These are phyloP conservation scores for Solanum etuberosum DNA, from an alignment of 257 asterid genomes.

Conservation along the genomic window DNA sequence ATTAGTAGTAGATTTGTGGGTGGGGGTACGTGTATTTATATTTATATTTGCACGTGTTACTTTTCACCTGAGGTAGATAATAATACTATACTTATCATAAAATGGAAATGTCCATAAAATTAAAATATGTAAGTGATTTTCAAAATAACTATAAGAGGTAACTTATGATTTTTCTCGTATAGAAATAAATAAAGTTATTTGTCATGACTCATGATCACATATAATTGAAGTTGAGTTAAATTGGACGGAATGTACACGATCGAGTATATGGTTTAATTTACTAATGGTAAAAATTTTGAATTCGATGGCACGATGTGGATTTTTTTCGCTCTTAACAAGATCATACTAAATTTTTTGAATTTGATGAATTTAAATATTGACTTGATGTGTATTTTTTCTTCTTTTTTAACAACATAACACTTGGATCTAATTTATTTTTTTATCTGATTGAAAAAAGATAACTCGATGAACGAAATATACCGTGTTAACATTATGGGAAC, in stretches of 20 bases:
- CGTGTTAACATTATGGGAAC: background rate
- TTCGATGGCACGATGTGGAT: too few relatives aligned
- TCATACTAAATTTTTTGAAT: background rate
- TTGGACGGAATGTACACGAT: too few relatives aligned
- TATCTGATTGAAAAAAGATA: background rate
- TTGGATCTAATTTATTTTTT: background rate
- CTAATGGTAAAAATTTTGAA: background rate
- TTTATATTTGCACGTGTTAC: background rate
- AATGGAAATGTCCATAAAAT: background rate
- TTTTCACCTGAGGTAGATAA: background rate
- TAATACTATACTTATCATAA: background rate
- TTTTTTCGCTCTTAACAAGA: background rate
- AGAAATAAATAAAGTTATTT: background rate
- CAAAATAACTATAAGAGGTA: background rate
- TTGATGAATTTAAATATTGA: background rate
- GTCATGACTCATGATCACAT: background rate
- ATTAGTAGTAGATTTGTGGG: background rate
- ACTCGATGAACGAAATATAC: fast-evolving
- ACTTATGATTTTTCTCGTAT: too few relatives aligned
- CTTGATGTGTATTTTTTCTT: background rate
- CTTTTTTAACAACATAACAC: background rate
- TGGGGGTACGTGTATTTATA: background rate
- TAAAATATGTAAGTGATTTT: background rate
- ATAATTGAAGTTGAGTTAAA: too few relatives aligned
- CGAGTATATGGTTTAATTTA: too few relatives aligned